Evolutionary conservation across 495 filamentous ascomycete genomes (phyloP), one percentile per base, ranked within the genome.

Genomic region (Emericellopsis terricola): DNA sequence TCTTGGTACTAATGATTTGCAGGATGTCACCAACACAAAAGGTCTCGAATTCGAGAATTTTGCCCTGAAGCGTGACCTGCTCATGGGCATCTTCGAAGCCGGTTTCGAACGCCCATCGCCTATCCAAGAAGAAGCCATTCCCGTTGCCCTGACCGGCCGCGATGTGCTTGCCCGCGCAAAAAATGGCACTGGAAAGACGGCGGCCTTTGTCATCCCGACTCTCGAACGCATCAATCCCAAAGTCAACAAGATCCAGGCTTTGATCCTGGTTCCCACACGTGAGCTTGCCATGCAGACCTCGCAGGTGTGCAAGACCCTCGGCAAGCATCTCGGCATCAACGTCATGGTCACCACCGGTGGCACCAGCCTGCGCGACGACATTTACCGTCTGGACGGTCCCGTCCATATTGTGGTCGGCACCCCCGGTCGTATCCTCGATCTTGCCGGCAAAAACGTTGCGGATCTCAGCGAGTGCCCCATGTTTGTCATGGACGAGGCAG

Each of bases 271-370:
- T 27, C 89, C 89, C 14, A 99, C 89, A 27, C 60, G 89, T 73
- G 89, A 99, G 59, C 66, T 99, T 39, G 91, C 91, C n/a, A 73
- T 99, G 47, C 89, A 99, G 54, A 96, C 89, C 39, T 96, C 89
- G 24, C 91, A 96, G 50, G 89, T 99, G 28, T 96, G 89, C 68
- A 96, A 94, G 62, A 96, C 78, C 13, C 71, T 99, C 17, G 89
- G 89, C 20, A 94, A 94, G 51, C 84, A 99, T 51, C 73, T 99
- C 3, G 83, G 83, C 21, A 69, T 99, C 52, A 96, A 96, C 49
- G 87, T 99, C 47, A 96, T 99, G 91, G 89, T 96, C 31, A 93
- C 84, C 8, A 99, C 91, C 17, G 89, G 89, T 53, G 89, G 89
- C 48, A 94, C 86, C 15, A 78, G 78, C 1, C 61, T 99, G 30